Evolutionary conservation across 768 basidiomycete species (phyloP), one percentile per base, ranked within the genome.

Genomic region (Amanita exitialis): DNA sequence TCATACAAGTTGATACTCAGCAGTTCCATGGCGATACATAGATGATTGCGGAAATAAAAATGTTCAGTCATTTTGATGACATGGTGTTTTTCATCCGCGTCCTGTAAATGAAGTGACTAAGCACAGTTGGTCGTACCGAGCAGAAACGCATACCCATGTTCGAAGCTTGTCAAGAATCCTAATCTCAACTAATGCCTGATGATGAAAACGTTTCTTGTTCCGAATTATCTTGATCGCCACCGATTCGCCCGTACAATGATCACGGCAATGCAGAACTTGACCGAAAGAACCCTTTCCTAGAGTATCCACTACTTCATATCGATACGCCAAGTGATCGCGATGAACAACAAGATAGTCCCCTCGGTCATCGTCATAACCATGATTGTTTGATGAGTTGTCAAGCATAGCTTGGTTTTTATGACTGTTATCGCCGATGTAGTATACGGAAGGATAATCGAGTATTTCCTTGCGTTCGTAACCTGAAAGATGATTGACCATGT

Each of bases 151-250:
- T 59, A 91, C 94, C 96, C 96, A 98, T 88, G 94, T 92, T 27
- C 89, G 82, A 58, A 98, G 74, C 64, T 90, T 97, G 59, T 97
- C 92, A 55, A 99, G 71, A 52, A 99, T 97, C 69, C 97, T 97
- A 69, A 98, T 95, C 70, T 98, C 96, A n/a, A 98, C 94, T 39
- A 98, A 66, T 0, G 95, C 96, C 65, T 98, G 96, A 60, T 95
- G 90, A 64, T 98, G 94, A 73, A 98, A 98, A 44, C 96, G 78
- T 68, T 98, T 97, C 76, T 97, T 98, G 73, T 98, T 98, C 36
- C 96, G 83, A 59, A 99, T 98, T 55, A 99, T 98, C 76, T 99
- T 99, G 71, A 99, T 83, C 15, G 96, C 96, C 8, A 98, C 90
- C n/a, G 91, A 93, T 59, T 89, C 80, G 8, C 96, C 96, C 10